Evolutionary conservation across 2,329 filamentous ascomycete genomes (phyloP).

Genomic region (Blastomyces parvus): DNA sequence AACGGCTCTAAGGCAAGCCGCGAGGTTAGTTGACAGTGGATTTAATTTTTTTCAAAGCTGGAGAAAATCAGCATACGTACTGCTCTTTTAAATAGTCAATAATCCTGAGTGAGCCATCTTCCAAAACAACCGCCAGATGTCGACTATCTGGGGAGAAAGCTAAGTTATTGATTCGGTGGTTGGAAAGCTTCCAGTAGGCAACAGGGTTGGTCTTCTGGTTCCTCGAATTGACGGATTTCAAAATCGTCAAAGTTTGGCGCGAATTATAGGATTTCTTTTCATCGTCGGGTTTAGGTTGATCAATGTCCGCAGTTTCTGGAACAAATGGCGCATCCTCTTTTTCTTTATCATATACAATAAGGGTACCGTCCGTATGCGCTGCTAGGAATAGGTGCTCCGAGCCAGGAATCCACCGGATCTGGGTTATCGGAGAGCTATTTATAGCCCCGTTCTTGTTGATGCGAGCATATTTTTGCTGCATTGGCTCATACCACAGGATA

Average conservation of each 20-base stretch:
- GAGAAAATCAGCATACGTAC: constrained; percentile 41
- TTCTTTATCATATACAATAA: constrained; percentile 95
- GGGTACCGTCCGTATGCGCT: constrained; percentile 78
- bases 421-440: constrained; percentile 72
- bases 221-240: constrained; percentile 86
- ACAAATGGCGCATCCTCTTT: constrained; percentile 78
- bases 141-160: constrained; percentile 83
- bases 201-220: constrained; percentile 93
- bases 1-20: constrained; percentile 52
- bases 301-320: constrained; percentile 49
- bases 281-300: constrained; percentile 25
- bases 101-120: constrained; percentile 80
- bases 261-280: constrained; percentile 22
- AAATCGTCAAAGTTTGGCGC: constrained; percentile 52
- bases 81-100: constrained; percentile 88
- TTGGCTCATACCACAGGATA: constrained; percentile 97
- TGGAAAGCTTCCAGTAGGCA: constrained; percentile 83
- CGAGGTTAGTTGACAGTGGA: constrained; percentile 10
- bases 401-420: constrained; percentile 87
- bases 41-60: not conserved
- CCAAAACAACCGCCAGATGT: constrained; percentile 80
- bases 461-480: constrained; percentile 88
- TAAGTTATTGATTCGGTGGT: constrained; percentile 82
- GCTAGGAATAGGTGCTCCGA: constrained; percentile 90
- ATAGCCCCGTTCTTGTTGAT: constrained; percentile 96